A percentile compares a stretch with the other conserved stretches of the same genome.
Evolutionary conservation across 495 filamentous ascomycete genomes (phyloP).

Genomic region (Schizothecium vesticola): DNA sequence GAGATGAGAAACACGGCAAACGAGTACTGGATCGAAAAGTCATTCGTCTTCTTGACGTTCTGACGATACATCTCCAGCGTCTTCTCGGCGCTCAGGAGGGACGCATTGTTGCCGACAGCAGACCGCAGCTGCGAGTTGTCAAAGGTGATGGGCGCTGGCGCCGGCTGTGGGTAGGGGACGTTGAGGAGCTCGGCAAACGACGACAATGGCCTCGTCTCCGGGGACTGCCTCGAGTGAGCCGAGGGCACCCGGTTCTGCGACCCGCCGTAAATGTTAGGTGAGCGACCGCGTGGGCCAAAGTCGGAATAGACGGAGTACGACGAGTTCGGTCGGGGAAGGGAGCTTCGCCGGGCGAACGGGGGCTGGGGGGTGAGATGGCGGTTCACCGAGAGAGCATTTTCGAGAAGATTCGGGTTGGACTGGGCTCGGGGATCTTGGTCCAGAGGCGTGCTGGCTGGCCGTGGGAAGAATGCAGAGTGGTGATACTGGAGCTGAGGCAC

Average conservation of each 20-base stretch:
- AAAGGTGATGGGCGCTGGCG: slow-evolving; percentile 64
- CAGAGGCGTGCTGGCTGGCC: slow-evolving; percentile 31
- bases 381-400: slow-evolving; percentile 40
- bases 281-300: slow-evolving; percentile 53
- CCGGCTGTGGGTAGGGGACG: slow-evolving; percentile 80
- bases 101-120: slow-evolving; percentile 81
- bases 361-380: slow-evolving; percentile 55
- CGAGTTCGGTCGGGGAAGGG: slow-evolving; percentile 61
- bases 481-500: slow-evolving; percentile 55
- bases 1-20: slow-evolving; percentile 93
- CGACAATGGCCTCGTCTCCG: slow-evolving; percentile 71
- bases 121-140: slow-evolving; percentile 73
- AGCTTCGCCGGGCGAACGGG: slow-evolving; percentile 45
- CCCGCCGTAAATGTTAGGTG: slow-evolving; percentile 46
- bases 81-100: slow-evolving; percentile 79
- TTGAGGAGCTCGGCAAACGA: slow-evolving; percentile 78
- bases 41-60: slow-evolving; percentile 94
- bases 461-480: slow-evolving; percentile 40
- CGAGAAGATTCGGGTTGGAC: slow-evolving; percentile 43
- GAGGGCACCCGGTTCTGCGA: slow-evolving; percentile 51
- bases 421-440: slow-evolving; percentile 37
- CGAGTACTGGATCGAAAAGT: slow-evolving; percentile 82
- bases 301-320: slow-evolving; percentile 69
- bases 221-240: slow-evolving; percentile 60
- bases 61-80: slow-evolving; percentile 96